These are phyloP conservation scores for Penicillium sp. DNA, from an alignment of 2,329 filamentous ascomycete genomes.

Conservation along the genomic window DNA sequence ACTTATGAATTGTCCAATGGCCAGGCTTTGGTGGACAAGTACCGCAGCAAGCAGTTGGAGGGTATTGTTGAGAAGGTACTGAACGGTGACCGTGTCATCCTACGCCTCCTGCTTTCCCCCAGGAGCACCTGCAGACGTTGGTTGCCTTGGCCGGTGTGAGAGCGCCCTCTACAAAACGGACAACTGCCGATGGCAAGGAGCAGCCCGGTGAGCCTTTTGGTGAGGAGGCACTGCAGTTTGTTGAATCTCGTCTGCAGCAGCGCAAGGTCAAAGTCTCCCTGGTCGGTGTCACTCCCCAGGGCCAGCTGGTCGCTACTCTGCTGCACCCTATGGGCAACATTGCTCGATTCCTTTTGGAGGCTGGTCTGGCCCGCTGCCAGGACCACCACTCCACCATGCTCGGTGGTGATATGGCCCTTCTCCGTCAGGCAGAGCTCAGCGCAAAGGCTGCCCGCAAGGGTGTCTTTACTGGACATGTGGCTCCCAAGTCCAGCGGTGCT, in stretches of 20 bases:
- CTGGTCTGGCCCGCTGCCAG: conserved; percentile 84
- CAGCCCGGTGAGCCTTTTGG: conserved; percentile 85
- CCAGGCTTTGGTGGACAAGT: conserved; percentile 68
- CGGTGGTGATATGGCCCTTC: conserved; percentile 76
- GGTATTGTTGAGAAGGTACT: conserved; percentile 86
- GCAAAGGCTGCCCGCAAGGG: conserved; percentile 73
- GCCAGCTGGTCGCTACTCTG: conserved; percentile 81
- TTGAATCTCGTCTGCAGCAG: conserved; percentile 80
- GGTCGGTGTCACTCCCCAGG: conserved; percentile 81
- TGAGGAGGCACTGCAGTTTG: conserved; percentile 80
- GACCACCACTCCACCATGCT: conserved; percentile 94
- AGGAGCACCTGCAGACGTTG: conserved; percentile 83
- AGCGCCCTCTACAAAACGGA: conserved; percentile 81
- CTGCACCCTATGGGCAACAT: conserved; percentile 90
- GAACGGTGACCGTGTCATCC: conserved; percentile 81
- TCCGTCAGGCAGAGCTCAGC: conserved; percentile 79
- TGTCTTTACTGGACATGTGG: conserved; percentile 74
- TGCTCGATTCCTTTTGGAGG: conserved; percentile 80
- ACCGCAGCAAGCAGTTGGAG: conserved; percentile 80
- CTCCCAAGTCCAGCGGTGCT: conserved; percentile 55
- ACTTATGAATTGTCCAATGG: conserved; percentile 75
- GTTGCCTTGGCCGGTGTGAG: conserved; percentile 84
- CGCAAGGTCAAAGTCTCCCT: conserved; percentile 77
- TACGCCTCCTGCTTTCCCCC: conserved; percentile 75
- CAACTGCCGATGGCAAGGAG: conserved; percentile 70